Conservation (phyloP, 108 stramenopile genomes). For the Chaetoceros tenuissimus region DNA sequence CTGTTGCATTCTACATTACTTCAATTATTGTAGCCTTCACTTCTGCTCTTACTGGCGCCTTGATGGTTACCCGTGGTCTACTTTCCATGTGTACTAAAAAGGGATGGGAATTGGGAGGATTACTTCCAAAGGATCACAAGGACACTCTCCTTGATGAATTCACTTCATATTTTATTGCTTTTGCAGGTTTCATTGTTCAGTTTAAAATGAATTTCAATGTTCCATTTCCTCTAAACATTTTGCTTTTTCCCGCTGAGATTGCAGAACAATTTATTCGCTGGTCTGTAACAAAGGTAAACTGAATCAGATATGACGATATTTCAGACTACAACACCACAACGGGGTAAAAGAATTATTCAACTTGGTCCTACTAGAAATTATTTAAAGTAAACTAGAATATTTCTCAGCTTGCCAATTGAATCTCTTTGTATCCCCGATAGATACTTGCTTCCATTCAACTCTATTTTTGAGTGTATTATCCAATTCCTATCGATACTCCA, state of each 20-base stretch:
- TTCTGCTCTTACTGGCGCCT: slow-evolving; percentile 80
- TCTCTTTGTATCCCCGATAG: no score
- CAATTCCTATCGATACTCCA: not conserved
- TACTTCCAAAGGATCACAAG: slow-evolving; percentile 47
- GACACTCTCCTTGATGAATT: slow-evolving; percentile 77
- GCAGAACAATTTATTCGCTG: slow-evolving; percentile 51
- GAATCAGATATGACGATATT: not conserved
- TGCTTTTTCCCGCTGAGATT: slow-evolving; percentile 68
- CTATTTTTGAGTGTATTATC: no score
- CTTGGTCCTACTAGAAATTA: no score
- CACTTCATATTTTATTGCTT: slow-evolving; percentile 76
- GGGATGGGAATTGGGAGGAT: slow-evolving; percentile 31
- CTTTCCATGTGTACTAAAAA: slow-evolving; percentile 26
- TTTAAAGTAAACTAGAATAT: no score
- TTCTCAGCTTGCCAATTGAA: no score
- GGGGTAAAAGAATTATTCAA: no score
- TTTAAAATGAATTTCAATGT: slow-evolving; percentile 51
- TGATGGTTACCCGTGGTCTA: slow-evolving; percentile 78
- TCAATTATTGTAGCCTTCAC: slow-evolving; percentile 82
- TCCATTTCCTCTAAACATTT: slow-evolving; percentile 83
- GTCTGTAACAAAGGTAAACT: slow-evolving; percentile 28
- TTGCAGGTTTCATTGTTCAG: slow-evolving; percentile 80
- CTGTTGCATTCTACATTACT: slow-evolving; percentile 87
- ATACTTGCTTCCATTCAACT: no score
- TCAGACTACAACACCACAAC: not conserved